Evolutionary conservation across 176 grass and related monocot species (phyloP), one percentile per base, ranked within the genome.

Genomic region (Musa beccarii): DNA sequence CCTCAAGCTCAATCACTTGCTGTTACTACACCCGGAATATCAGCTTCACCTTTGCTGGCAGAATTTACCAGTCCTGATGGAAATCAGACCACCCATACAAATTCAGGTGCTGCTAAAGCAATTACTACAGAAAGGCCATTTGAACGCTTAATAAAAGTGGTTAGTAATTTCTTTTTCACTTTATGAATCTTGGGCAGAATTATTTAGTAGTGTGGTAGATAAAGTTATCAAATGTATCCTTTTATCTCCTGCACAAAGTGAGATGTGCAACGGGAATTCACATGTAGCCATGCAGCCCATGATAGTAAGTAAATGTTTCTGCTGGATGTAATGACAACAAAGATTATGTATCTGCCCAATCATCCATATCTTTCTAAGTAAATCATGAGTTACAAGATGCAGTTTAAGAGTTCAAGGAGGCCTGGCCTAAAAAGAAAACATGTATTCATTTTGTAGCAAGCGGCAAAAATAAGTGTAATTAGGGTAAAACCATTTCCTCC

Each of bases 21-120:
- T 14, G 89, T 96, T 63, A 89, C 84, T 82, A 96, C 93, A 77
- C 90, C 95, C 64, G 95, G 91, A 55, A 94, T 99, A 80, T 99
- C 95, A 43, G 84, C 91, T 15, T 99, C 95, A 2, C 95, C 95
- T 24, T 92, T 99, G 71, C 76, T 99, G 49, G 88, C 90, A 78
- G 95, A 99, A 86, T 99, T 89, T 79, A 77, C 84, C 19, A 83
- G 76, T 80, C 82, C 85, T 68, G 95, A 94, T 85, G 90, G 80
- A 80, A 87, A 79, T 78, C 90, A 92, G 69, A 79, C 76, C 65
- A 94, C 81, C 53, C n/a, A 87, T 77, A 78, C 85, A 80, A 86
- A 78, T 84, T 84, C 87, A 73, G 74, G 67, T 89, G 79, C 71
- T 82, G 57, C 52, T 69, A 96, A 89, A 86, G 53, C 88, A 85